Evolutionary conservation across 2,329 filamentous ascomycete genomes (phyloP), one percentile per base, ranked within the genome.

Genomic region (Botryotinia narcissicola): DNA sequence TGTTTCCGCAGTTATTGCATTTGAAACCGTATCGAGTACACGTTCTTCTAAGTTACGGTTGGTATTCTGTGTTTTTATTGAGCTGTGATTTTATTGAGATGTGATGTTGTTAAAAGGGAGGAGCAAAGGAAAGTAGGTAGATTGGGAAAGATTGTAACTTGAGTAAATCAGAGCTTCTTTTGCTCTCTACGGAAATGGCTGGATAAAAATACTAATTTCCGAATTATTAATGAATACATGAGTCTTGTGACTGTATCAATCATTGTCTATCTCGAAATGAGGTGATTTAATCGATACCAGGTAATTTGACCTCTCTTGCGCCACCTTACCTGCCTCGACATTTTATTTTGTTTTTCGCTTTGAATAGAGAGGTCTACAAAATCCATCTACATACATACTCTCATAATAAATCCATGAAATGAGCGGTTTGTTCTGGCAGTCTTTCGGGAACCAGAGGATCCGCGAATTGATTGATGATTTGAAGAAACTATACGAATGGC

Each of bases 381-480:
- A 7, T 22, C 1, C 10, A 37, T 14, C 5, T 25, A 0, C 16
- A 22, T 14, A 9, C 4, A 25, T 32, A 37, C 32, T 4, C 2
- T 37, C 59, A 37, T 16, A 4, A 7, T 1, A 14, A 35, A 61
- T 16, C 10, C 37, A 40, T 40, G 37, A 40, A 40, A 12, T 40
- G 37, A 40, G 37, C 9, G 37, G 1, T 40, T 40, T 40, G 37
- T 40, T 40, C 37, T 40, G 37, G 37, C 37, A 40, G 37, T 40
- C 37, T 40, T 12, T 40, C 37, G 1, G 37, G 37, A 40, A 40
- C 1, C 37, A 40, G 37, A 40, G 37, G 37, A 40, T 40, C 37
- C 10, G 37, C 37, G 37, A 12, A 1, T 2, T 40, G 37, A 40
- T 40, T 40, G 37, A 40, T 40, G 37, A 9, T 40, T 40, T 40